A percentile compares a stretch with the other conserved stretches of the same genome.
Evolutionary conservation across 352 stramenopile species (phyloP).

Genomic region (Globisporangium megalacanthum): DNA sequence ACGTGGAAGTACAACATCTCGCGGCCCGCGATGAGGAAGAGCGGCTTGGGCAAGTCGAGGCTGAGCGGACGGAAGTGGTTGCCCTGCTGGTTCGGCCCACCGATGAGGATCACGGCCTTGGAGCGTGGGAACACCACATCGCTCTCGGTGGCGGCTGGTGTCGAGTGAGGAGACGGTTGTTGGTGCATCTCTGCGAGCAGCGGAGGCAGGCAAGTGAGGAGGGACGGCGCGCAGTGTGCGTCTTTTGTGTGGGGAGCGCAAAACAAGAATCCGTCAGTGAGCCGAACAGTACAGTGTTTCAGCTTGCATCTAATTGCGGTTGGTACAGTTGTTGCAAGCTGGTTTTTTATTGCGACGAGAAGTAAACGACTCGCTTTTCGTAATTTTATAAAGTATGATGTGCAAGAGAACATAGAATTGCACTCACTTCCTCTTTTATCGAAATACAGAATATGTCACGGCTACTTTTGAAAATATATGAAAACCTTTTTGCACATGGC

Average conservation of each 20-base stretch:
- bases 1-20: conserved; percentile 90
- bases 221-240: not conserved
- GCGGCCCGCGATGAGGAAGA: conserved; percentile 80
- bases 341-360: too few species aligned
- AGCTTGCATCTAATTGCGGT: too few species aligned
- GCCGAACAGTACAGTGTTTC: too few species aligned
- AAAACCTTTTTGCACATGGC: not conserved
- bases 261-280: too few species aligned
- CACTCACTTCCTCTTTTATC: too few species aligned
- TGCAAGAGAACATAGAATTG: too few species aligned
- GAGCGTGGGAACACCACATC: conserved; percentile 60
- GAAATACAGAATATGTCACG: not conserved
- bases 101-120: conserved; percentile 86
- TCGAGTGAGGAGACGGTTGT: not conserved
- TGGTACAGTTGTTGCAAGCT: too few species aligned
- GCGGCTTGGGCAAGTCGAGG: conserved; percentile 79
- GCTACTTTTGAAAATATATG: not conserved
- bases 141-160: conserved; percentile 11
- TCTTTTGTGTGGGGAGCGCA: too few species aligned
- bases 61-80: conserved; percentile 87
- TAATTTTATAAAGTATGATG: too few species aligned
- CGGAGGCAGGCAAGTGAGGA: not conserved
- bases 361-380: too few species aligned
- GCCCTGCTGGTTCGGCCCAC: conserved; percentile 78
- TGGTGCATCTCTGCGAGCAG: conserved; percentile 2